phyloP scores from a whole-genome alignment of 371 early-diverging fungal genomes.

The Coemansia sp. region DNA sequence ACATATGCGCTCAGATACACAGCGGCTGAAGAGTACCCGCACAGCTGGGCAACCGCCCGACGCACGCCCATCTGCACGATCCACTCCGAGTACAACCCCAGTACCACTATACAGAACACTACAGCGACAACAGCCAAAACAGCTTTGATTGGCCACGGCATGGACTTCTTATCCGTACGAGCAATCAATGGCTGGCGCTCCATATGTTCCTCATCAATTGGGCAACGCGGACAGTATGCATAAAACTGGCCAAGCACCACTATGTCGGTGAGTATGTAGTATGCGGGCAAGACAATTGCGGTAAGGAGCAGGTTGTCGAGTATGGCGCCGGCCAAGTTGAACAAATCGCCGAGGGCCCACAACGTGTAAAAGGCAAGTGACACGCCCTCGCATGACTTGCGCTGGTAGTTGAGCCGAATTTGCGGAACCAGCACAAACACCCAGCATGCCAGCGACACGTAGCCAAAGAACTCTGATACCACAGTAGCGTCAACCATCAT shows the following conservation, averaged over 20 bases:
- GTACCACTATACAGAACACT: neutral
- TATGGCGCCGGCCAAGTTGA: slow-evolving; percentile 74
- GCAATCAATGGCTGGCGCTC: neutral
- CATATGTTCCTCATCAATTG: neutral
- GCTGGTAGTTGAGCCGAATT: slow-evolving; percentile 68
- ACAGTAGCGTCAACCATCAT: slow-evolving; percentile 8
- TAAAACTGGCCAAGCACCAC: slow-evolving; percentile 50
- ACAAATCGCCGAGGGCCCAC: slow-evolving; percentile 82
- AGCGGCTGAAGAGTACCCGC: slow-evolving; percentile 53
- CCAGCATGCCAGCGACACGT: slow-evolving; percentile 39
- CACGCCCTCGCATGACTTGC: slow-evolving; percentile 74
- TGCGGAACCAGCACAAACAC: slow-evolving; percentile 64
- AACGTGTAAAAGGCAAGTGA: slow-evolving; percentile 69
- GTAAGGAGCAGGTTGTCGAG: slow-evolving; percentile 70
- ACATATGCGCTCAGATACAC: slow-evolving; percentile 63
- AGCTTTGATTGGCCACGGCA: neutral
- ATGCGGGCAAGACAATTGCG: slow-evolving; percentile 58
- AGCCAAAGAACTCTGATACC: slow-evolving; percentile 25
- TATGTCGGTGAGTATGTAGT: slow-evolving; percentile 54
- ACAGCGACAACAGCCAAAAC: neutral
- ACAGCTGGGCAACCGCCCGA: slow-evolving; percentile 18
- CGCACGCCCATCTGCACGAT: slow-evolving; percentile 16
- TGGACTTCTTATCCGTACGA: neutral
- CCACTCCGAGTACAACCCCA: slow-evolving; percentile 11
- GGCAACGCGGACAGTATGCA: slow-evolving; percentile 33